Evolutionary conservation across 225 moss, liverwort and hornwort genomes (phyloP).

Genomic region (Lunularia cruciata): DNA sequence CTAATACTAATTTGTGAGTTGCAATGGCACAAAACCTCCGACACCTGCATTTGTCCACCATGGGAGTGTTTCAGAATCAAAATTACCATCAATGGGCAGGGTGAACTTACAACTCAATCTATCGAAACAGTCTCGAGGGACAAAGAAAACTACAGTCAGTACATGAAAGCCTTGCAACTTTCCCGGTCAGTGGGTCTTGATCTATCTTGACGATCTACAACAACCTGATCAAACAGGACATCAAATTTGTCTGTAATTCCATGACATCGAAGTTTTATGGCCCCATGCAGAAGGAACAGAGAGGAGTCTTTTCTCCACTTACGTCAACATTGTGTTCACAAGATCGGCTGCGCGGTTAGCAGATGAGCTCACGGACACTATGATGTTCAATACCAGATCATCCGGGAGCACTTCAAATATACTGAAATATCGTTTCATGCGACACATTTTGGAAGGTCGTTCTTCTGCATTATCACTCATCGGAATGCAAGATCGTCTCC

Average conservation of each 20-base stretch:
- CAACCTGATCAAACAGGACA: background rate
- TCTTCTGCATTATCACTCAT: background rate
- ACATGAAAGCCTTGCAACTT: too few species aligned
- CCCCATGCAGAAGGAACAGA: background rate
- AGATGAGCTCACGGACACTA: background rate
- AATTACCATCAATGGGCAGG: too few species aligned
- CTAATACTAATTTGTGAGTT: conserved; percentile 10
- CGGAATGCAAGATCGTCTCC: background rate
- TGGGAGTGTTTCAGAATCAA: background rate
- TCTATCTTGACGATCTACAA: too few species aligned
- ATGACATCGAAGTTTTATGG: too few species aligned
- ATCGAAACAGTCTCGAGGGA: background rate
- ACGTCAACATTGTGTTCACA: conserved; percentile 26
- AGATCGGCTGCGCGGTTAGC: conserved; percentile 22
- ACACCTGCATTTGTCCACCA: conserved; percentile 5
- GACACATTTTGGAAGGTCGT: conserved; percentile 5
- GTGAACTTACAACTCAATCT: background rate
- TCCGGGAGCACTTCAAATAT: conserved; percentile 18
- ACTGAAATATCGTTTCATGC: conserved; percentile 3
- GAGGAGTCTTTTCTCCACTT: background rate
- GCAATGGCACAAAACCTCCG: conserved; percentile 20
- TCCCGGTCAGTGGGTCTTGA: too few species aligned
- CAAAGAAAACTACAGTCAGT: too few species aligned
- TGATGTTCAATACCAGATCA: conserved; percentile 15
- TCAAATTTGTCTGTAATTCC: too few species aligned